Conservation (phyloP, 495 filamentous ascomycete genomes). For the Neurospora sp. region DNA sequence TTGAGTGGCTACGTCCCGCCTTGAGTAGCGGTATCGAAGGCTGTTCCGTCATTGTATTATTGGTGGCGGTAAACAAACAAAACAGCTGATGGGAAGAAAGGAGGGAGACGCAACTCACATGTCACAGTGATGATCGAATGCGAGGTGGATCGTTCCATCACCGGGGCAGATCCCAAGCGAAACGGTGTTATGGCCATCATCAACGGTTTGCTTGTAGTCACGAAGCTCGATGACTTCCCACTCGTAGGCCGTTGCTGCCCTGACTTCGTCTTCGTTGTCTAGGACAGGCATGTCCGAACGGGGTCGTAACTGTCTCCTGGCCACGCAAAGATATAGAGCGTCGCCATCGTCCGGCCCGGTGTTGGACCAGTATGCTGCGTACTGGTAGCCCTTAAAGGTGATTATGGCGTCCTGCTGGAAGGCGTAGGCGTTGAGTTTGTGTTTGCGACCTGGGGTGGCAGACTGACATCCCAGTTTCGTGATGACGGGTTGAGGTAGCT, state of each 20-base stretch:
- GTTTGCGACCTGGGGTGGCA: constrained; percentile 17
- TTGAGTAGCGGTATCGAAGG: constrained; percentile 34
- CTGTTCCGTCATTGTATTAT: constrained; percentile 11
- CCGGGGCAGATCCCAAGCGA: constrained; percentile 37
- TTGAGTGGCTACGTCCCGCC: constrained; percentile 22
- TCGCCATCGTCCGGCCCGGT: constrained; percentile 14
- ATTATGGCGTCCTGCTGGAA: constrained; percentile 35
- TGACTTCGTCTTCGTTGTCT: neutral
- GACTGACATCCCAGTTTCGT: constrained; percentile 28
- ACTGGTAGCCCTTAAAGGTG: constrained; percentile 34
- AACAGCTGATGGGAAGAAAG: neutral
- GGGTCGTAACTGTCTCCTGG: constrained; percentile 27
- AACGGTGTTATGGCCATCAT: constrained; percentile 42
- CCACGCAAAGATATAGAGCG: constrained; percentile 33
- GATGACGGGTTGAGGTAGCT: constrained; percentile 16
- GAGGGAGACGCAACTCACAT: constrained; percentile 9
- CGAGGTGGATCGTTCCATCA: constrained; percentile 40
- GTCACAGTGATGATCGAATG: constrained; percentile 37
- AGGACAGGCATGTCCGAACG: neutral
- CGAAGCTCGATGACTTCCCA: constrained; percentile 37
- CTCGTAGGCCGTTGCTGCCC: neutral
- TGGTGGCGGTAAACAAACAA: neutral
- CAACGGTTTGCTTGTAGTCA: constrained; percentile 38
- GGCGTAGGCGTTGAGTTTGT: constrained; percentile 31
- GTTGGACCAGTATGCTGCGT: constrained; percentile 33